A percentile compares a stretch with the other conserved stretches of the same genome.
Conservation (phyloP, 768 basidiomycete genomes). For the Boletus vinaceobasis region DNA sequence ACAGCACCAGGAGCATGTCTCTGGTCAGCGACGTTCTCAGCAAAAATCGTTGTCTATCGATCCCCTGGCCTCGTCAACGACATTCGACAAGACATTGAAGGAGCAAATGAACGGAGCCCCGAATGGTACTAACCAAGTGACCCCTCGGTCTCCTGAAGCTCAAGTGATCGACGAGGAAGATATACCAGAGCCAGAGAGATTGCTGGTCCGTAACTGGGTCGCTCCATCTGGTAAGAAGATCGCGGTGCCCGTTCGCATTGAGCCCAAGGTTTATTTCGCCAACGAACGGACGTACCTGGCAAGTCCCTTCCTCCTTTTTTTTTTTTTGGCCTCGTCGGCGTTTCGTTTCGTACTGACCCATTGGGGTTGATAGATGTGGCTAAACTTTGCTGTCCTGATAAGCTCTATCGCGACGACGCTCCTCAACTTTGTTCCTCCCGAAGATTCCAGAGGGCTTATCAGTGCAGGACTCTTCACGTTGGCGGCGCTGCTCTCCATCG, state of each 20-base stretch:
- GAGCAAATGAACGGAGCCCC: slow-evolving; percentile 50
- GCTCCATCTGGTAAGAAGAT: slow-evolving; percentile 89
- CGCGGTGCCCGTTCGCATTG: slow-evolving; percentile 90
- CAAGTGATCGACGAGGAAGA: slow-evolving; percentile 37
- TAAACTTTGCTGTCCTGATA: slow-evolving; percentile 82
- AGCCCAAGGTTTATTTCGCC: slow-evolving; percentile 98
- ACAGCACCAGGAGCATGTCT: slow-evolving; percentile 21
- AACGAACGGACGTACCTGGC: slow-evolving; percentile 93
- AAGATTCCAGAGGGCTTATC: slow-evolving; percentile 75
- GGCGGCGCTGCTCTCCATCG: slow-evolving; percentile 83
- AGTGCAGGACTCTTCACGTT: slow-evolving; percentile 87
- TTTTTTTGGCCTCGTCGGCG: neutral
- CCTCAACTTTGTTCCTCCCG: slow-evolving; percentile 75
- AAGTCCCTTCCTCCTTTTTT: slow-evolving; percentile 31
- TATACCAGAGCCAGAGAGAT: slow-evolving; percentile 46
- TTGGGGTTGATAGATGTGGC: slow-evolving; percentile 65
- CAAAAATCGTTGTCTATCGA: slow-evolving; percentile 62
- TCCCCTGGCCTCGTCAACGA: slow-evolving; percentile 77
- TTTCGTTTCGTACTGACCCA: neutral
- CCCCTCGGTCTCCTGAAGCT: slow-evolving; percentile 23
- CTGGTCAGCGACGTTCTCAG: slow-evolving; percentile 11
- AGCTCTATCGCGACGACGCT: slow-evolving; percentile 88
- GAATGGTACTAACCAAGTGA: slow-evolving; percentile 19
- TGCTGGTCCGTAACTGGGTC: slow-evolving; percentile 63
- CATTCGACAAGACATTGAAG: slow-evolving; percentile 82